Evolutionary conservation across 2,329 filamentous ascomycete genomes (phyloP), one percentile per base, ranked within the genome.

Genomic region (Blastomyces percursus): DNA sequence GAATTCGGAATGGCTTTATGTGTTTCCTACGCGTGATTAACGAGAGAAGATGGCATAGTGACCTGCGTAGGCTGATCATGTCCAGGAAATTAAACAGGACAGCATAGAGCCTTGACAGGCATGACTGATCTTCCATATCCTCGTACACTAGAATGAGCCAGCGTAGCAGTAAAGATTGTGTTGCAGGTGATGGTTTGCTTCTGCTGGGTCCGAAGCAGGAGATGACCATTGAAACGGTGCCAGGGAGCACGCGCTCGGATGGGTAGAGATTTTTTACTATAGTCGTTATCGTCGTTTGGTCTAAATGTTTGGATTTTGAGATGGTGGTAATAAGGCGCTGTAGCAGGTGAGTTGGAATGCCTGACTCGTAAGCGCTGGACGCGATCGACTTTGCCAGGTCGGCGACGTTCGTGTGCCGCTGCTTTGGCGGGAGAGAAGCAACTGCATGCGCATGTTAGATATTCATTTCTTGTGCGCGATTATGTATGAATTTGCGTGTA

Each of bases 21-120:
- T 96, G 90, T 70, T 86, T 90, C 62, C 91, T 85, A 62, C 89
- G 81, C 55, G 91, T 95, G 56, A 93, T 84, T 38, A 93, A 74
- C 3, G 89, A 90, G 27, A 96, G 79, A 44, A 96, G 74, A 75
- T 95, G 89, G 70, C 90, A 92, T 59, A 94, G 72, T 11, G 77
- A 74, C 60, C 77, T 88, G 81, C 89, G 82, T 64, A 91, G 83
- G 63, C 85, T 88, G 59, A 90, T 87, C 69, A 90, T 93, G 70
- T 95, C 89, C 6, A 96, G 80, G 66, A 93, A 78, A 66, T 90
- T 90, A 72, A 96, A 96, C 3, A 96, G 74, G 21, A 93, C 83
- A 0, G 85, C 80, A 69, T 95, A 96, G 1, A 88, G 78, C 65
- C 85, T 86, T 5, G 86, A 86, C 58, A 96, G 74, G 9, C 86